A percentile compares a stretch with the other conserved stretches of the same genome.
Conservation (phyloP, 2,329 filamentous ascomycete genomes). For the Curvularia hawaiiensis region DNA sequence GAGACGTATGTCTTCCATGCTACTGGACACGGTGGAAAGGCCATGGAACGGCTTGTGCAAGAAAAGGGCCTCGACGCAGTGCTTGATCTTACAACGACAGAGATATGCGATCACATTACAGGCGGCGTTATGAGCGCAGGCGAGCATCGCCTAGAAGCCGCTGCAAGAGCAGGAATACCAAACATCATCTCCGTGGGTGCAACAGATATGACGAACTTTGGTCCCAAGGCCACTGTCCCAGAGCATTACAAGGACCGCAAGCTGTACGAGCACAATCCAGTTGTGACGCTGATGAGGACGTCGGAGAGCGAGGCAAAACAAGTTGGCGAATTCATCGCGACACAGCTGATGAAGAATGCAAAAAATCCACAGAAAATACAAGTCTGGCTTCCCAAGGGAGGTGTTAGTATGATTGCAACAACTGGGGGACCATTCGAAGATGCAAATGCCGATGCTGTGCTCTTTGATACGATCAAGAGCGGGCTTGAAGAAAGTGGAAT, state of each 20-base stretch:
- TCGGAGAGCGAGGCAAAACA: conserved; percentile 60
- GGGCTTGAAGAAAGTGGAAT: conserved; percentile 58
- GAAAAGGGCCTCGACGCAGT: conserved; percentile 67
- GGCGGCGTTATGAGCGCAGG: conserved; percentile 69
- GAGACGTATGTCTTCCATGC: conserved; percentile 73
- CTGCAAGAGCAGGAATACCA: conserved; percentile 63
- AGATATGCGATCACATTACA: conserved; percentile 65
- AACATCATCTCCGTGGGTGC: conserved; percentile 58
- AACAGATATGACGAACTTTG: conserved; percentile 64
- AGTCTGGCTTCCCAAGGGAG: conserved; percentile 65
- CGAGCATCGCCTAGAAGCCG: conserved; percentile 61
- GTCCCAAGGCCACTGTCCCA: conserved; percentile 61
- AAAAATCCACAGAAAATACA: conserved; percentile 52
- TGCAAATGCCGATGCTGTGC: conserved; percentile 52
- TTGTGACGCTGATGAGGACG: conserved; percentile 70
- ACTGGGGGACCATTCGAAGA: conserved; percentile 61
- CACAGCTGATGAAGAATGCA: conserved; percentile 55
- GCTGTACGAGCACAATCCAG: conserved; percentile 69
- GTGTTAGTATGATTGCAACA: conserved; percentile 65
- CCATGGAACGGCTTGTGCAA: conserved; percentile 68
- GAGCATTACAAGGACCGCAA: conserved; percentile 57
- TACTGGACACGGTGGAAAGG: conserved; percentile 69
- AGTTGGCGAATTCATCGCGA: conserved; percentile 62
- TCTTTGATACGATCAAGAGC: conserved; percentile 55
- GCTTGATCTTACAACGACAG: conserved; percentile 73